Evolutionary conservation across 768 basidiomycete species (phyloP), one percentile per base, ranked within the genome.

Genomic region (Mycena vitilis): DNA sequence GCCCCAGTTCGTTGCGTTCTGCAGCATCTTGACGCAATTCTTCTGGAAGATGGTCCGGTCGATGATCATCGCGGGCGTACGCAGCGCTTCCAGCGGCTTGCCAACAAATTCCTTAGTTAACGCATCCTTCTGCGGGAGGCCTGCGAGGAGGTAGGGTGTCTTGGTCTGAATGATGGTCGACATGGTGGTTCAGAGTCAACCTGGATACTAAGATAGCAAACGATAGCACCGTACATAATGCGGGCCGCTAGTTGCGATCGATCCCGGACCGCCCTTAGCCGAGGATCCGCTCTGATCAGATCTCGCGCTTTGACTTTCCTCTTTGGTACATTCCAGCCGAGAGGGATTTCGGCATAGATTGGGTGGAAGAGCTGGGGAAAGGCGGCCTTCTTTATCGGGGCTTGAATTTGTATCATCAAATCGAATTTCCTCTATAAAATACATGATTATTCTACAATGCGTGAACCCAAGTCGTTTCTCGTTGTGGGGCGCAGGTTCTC

Each of bases 31-130:
- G 13, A 85, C 85, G 77, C 93, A 95, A 76, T 96, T 96, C 37
- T 84, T 78, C 42, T 87, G 87, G 77, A 95, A 95, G 11, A 89
- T 70, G 11, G 85, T 83, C 30, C 91, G 87, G 79, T 96, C 93
- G 70, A 95, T 87, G 67, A 95, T 81, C 70, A 94, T 79, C 2
- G 92, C 93, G 20, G 94, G 94, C 0, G 94, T 95, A 62, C 92
- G 84, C 30, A 95, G 79, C 2, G 78, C 79, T 51, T 86, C 79
- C 67, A 94, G 74, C 30, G 82, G 74, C 74, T 84, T 86, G 23
- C 91, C 90, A 44, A 85, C 80, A 78, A 89, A 95, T 63, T 87
- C 82, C 51, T 83, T 73, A 34, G 84, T 75, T 23, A 93, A 79
- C 12, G 77, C 81, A 62, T 82, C 81, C 74, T 90, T 89, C 69